Evolutionary conservation across 2,329 filamentous ascomycete species (phyloP).

Genomic region (Passalora sequoiae): DNA sequence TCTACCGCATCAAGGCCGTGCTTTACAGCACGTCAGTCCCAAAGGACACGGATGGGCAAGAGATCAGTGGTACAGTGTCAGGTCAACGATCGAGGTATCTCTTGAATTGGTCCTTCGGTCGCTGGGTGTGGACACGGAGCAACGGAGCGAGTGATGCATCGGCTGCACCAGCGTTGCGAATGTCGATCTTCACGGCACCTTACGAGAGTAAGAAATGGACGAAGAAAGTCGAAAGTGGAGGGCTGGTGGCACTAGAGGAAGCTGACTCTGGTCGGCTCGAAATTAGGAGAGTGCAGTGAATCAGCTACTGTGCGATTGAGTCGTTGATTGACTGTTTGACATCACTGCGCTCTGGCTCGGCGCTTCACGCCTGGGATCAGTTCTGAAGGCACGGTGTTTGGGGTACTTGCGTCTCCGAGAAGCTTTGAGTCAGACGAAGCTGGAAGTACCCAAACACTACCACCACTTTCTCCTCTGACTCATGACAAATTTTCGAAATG

Average conservation of each 20-base stretch:
- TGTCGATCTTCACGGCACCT: conserved; percentile 70
- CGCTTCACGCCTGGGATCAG: too few relatives aligned
- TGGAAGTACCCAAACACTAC: too few relatives aligned
- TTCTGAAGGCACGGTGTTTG: too few relatives aligned
- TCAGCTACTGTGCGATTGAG: not conserved
- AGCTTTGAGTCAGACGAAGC: too few relatives aligned
- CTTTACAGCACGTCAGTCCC: conserved; percentile 46
- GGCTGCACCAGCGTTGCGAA: conserved; percentile 54
- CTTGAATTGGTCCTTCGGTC: conserved; percentile 94
- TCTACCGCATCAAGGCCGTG: conserved; percentile 87
- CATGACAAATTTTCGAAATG: too few relatives aligned
- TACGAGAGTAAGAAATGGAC: conserved; percentile 73
- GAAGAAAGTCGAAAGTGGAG: conserved; percentile 57
- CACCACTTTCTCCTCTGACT: too few relatives aligned
- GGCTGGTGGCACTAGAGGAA: conserved; percentile 26
- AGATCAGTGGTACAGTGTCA: conserved; percentile 30
- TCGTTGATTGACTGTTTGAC: too few relatives aligned
- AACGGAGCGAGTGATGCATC: conserved; percentile 19
- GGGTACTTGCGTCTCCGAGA: too few relatives aligned
- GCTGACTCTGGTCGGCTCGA: conserved; percentile 44
- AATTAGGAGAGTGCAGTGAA: conserved; percentile 41
- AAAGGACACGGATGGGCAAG: conserved; percentile 34
- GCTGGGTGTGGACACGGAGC: conserved; percentile 70
- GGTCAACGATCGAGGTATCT: conserved; percentile 63
- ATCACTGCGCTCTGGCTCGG: too few relatives aligned